Evolutionary conservation across 2,329 filamentous ascomycete species (phyloP), one percentile per base, ranked within the genome.

Genomic region (Neurospora sp.): DNA sequence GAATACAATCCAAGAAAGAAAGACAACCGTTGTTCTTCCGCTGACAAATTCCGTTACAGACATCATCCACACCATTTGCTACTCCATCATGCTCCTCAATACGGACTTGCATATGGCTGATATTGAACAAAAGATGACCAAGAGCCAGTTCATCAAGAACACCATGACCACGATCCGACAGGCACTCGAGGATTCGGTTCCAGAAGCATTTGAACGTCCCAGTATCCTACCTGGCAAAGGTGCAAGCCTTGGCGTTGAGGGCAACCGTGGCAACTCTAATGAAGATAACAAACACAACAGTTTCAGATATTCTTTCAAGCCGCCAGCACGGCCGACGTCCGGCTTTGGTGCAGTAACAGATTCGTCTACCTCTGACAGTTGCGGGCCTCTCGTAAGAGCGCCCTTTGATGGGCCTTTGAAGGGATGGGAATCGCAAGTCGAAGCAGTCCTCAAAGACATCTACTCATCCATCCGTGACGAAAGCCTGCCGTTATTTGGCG

Each of bases 81-180:
- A 98, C 80, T 97, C 96, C 0, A 89, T 99, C 73, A 90, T 99
- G 77, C 85, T 99, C 11, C 86, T 99, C 73, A 99, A 99, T 77
- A 99, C 96, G 40, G 96, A 99, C 82, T 84, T 99, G 69, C 95
- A 99, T 77, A 81, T 98, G 77, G 96, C 95, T 70, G 94, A 98
- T 77, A 97, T 98, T 75, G 93, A 97, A 72, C 89, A 92, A 75
- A 97, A 97, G 82, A 99, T 99, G 96, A 98, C 95, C 1, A 89
- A 92, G 69, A 90, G 86, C 73, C 95, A 98, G 77, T 99, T 98
- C 77, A 88, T 99, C 77, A 97, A 96, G 80, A 99, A 99, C 78
- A 97, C 96, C 4, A 90, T 98, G 84, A 91, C 92, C 0, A 97
- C 95, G 0, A 92, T 99, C 72, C 88, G 88, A 70, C 89, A 93